Base-by-base conservation (phyloP, 306 rosid species). In the Rubus idaeus region DNA sequence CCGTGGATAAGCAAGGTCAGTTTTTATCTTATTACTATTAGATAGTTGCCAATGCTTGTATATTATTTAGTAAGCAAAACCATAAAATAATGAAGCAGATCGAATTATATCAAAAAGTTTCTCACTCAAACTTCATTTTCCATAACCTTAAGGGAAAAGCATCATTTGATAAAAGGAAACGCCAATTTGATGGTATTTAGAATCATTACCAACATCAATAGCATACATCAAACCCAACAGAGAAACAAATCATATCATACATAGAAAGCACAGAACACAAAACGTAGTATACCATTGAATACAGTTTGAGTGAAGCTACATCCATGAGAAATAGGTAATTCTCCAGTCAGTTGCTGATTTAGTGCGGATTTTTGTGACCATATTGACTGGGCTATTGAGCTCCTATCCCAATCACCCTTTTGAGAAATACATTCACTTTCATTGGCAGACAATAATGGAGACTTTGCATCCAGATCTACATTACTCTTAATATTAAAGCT, bases 271-370 rank as follows among this genome's bases (percentile, higher is more conserved):
- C 44, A 42, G 52, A 71, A 64, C n/a, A 65, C 41, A 23, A 63
- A 30, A 30, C 50, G 73, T 42, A 60, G 23, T 49, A 75, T 73
- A 90, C 98, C 96, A 76, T 93, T 93, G 76, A 93, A 91, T 72
- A 93, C 75, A 44, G 98, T 93, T 83, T 93, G 96, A 75, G 91
- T 88, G 78, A 93, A 81, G 84, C 84, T 91, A 78, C 97, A 93
- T 13, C 91, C 97, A 70, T 82, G 86, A 51, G 75, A 85, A 88
- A 78, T n/a, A 3, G 96, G 84, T 5, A 84, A 51, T 83, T 88
- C 96, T 61, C 90, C 91, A 66, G 89, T 84, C 53, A 73, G 55
- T 21, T 88, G 96, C 87, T 75, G 86, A 41, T 84, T 76, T 62
- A 88, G n/a, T 6, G 90, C 69, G 66, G 87, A 79, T 81, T 73